phyloP scores from a whole-genome alignment of 148 eudicot species.

The Dianthus caryophyllus region DNA sequence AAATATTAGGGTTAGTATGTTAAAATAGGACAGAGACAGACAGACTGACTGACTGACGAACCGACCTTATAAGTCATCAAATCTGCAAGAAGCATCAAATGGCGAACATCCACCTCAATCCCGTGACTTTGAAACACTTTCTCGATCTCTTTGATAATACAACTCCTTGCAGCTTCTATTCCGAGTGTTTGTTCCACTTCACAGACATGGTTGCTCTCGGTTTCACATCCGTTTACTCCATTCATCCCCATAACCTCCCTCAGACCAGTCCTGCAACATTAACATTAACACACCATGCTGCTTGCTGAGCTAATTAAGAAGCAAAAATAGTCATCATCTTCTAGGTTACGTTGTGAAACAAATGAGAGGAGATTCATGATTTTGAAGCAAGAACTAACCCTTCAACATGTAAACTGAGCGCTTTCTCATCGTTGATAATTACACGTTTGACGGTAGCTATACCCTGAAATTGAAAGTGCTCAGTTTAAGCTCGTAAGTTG shows the following conservation, averaged over 20 bases:
- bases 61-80: conserved; percentile 85
- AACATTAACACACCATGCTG: not conserved
- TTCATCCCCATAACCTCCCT: conserved; percentile 67
- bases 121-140: conserved; percentile 61
- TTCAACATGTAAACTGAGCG: conserved; percentile 62
- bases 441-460: conserved; percentile 70
- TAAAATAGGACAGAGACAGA: not conserved
- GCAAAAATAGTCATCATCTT: too few relatives aligned
- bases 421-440: conserved; percentile 40
- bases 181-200: conserved; percentile 72
- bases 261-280: conserved; percentile 59
- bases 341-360: not conserved
- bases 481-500: not conserved
- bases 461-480: conserved; percentile 49
- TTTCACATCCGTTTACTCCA: conserved; percentile 52
- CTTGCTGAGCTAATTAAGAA: not conserved
- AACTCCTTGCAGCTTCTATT: conserved; percentile 78
- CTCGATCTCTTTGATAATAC: conserved; percentile 63
- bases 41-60: too few relatives aligned
- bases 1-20: too few relatives aligned
- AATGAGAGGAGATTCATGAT: not conserved
- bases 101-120: conserved; percentile 77
- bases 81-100: conserved; percentile 95
- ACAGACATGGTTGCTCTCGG: conserved; percentile 65
- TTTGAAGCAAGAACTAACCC: conserved; percentile 62